A percentile compares a stretch with the other conserved stretches of the same genome.
phyloP scores from a whole-genome alignment of 352 stramenopile species.

The Elongisporangium prolatum region DNA sequence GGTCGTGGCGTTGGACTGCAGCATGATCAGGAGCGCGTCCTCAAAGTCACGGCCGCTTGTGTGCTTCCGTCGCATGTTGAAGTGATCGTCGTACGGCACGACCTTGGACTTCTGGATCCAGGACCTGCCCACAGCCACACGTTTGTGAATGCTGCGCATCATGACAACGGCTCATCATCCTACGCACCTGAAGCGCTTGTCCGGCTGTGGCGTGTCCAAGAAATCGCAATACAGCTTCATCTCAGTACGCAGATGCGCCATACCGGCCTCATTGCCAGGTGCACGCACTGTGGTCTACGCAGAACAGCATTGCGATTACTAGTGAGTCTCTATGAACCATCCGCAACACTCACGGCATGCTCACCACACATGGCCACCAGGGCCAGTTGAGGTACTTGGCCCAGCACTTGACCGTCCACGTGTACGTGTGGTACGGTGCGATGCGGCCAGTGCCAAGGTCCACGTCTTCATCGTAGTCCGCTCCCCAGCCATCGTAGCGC shows the following conservation, averaged over 20 bases:
- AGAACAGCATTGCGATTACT: conserved; percentile 1
- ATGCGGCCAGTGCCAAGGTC: conserved; percentile 47
- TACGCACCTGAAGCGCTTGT: conserved; percentile 29
- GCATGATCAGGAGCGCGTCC: conserved; percentile 20
- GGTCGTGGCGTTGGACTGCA: conserved; percentile 37
- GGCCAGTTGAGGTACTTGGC: conserved; percentile 80
- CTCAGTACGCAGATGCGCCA: conserved; percentile 30
- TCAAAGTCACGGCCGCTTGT: conserved; percentile 40
- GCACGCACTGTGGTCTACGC: conserved; percentile 57
- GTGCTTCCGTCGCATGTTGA: conserved; percentile 22
- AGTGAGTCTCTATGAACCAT: background rate
- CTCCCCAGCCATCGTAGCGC: conserved; percentile 58
- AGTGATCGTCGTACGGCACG: conserved; percentile 30
- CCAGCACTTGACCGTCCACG: conserved; percentile 76
- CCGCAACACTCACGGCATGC: background rate
- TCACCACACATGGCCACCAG: conserved; percentile 64
- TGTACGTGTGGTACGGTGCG: conserved; percentile 74
- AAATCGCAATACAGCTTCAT: conserved; percentile 53
- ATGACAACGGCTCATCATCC: conserved; percentile 1
- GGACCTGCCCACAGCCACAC: conserved; percentile 18
- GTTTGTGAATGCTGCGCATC: background rate
- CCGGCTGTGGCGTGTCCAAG: conserved; percentile 40
- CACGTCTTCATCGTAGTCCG: conserved; percentile 58
- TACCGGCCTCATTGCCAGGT: conserved; percentile 35
- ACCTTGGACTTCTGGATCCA: conserved; percentile 44